These are phyloP conservation scores for Vitellaria paradoxa DNA, from an alignment of 179 eudicot species.

Conservation along the genomic window DNA sequence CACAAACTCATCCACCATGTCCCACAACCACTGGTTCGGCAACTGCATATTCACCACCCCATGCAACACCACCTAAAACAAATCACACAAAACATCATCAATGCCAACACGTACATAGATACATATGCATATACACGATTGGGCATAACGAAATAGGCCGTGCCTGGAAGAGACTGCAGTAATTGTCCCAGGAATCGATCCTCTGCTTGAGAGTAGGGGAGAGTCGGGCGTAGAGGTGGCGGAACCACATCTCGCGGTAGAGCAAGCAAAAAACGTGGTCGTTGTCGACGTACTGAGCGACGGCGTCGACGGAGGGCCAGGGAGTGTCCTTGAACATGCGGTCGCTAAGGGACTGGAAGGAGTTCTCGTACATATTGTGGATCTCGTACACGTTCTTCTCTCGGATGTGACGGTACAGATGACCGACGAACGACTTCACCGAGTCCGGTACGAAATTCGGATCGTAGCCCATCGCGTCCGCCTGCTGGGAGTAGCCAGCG, in stretches of 20 bases:
- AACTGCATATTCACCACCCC: constrained; percentile 91
- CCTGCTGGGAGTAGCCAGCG: constrained; percentile 17
- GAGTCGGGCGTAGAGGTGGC: constrained; percentile 71
- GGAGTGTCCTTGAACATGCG: constrained; percentile 82
- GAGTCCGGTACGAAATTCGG: constrained; percentile 86
- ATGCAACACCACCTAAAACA: constrained; percentile 57
- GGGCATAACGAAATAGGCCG: neutral
- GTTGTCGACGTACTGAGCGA: constrained; percentile 74
- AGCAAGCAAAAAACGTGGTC: constrained; percentile 91
- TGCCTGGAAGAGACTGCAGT: constrained; percentile 76
- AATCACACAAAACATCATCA: neutral
- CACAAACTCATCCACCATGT: constrained; percentile 97
- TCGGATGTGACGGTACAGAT: constrained; percentile 84
- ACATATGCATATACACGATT: too few species aligned
- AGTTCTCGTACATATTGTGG: constrained; percentile 93
- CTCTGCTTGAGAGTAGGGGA: constrained; percentile 70
- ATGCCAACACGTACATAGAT: neutral
- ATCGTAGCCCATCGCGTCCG: constrained; percentile 41
- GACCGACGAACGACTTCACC: constrained; percentile 83
- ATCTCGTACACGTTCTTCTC: constrained; percentile 97
- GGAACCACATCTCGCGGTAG: constrained; percentile 93
- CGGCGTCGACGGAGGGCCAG: constrained; percentile 89
- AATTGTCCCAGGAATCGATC: constrained; percentile 89
- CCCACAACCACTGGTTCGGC: constrained; percentile 99
- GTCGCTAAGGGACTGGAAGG: constrained; percentile 70